Base-by-base conservation (phyloP, 2,329 filamentous ascomycete genomes). In the Microdochium nivale region DNA sequence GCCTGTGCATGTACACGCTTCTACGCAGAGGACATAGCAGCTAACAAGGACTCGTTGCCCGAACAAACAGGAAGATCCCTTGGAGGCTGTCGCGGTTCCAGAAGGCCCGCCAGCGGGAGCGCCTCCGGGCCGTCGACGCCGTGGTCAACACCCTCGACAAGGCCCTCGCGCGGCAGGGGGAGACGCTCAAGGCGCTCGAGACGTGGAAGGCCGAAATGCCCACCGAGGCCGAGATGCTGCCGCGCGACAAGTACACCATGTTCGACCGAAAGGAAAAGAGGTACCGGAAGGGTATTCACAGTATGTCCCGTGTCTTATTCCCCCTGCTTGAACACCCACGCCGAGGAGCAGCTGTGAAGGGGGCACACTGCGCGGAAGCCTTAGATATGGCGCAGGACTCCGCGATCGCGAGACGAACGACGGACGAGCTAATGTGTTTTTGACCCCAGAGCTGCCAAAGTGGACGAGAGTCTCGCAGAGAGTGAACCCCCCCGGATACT, bases 131-230 rank as follows among this genome's bases (percentile, higher is more conserved):
- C 51, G 91, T 99, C 57, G 94, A 99, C 71, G 78, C 77, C 47
- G 84, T 97, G n/a, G 84, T 99, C 54, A 83, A 87, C 53, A 90
- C 88, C 16, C 72, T 99, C 56, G 88, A 90, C 64, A 79, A 75
- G 46, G 91, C 92, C 19, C 79, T 97, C 51, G 77, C 81, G 50
- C 87, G 85, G 69, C 77, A 87, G 67, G 84, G 87, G 53, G 77
- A 84, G 63, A 80, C 84, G 54, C 80, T 84, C 47, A 90, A 90
- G 72, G 79, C 88, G 51, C 77, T 99, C 53, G 87, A 95, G 69
- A 75, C 85, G 65, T 99, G 94, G 94, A 96, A 94, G 77, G 78
- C 79, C 35, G 90, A 96, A 71, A 99, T 99, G 94, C 94, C 94
- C 23, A 87, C 83, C 25, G 94, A 99, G 78, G 80, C 83, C 64